phyloP scores from a whole-genome alignment of 441 rosid genomes.

The Gossypium trilobum region DNA sequence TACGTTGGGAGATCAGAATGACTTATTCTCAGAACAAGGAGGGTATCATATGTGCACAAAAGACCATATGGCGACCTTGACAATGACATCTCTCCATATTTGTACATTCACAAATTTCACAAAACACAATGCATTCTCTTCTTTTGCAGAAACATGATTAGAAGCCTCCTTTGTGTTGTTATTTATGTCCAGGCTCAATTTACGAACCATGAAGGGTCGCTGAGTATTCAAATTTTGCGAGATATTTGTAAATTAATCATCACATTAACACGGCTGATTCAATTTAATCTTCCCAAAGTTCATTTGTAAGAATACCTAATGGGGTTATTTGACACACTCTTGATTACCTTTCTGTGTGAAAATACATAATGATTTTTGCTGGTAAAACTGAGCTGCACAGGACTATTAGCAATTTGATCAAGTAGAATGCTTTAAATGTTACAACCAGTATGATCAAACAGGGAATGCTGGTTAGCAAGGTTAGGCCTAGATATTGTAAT shows the following conservation, averaged over 20 bases:
- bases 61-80: slow-evolving; percentile 72
- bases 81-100: slow-evolving; percentile 13
- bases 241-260: slow-evolving; percentile 5
- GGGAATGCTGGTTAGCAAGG: neutral
- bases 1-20: slow-evolving; percentile 89
- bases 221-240: slow-evolving; percentile 7
- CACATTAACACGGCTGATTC: neutral
- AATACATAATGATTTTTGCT: neutral
- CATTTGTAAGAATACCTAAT: neutral
- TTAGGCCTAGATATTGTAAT: neutral
- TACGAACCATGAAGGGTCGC: neutral
- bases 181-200: neutral
- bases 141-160: neutral
- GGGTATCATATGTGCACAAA: slow-evolving; percentile 74
- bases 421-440: neutral
- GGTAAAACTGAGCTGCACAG: neutral
- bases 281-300: neutral
- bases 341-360: neutral
- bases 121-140: neutral
- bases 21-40: slow-evolving; percentile 73
- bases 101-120: neutral
- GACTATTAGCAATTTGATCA: neutral
- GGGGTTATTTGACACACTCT: too few relatives aligned
- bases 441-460: neutral
- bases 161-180: neutral